Percentiles rank a stretch among this genome's conserved stretches.
Conservation (phyloP, 495 filamentous ascomycete species). For the Schizothecium vesticola region DNA sequence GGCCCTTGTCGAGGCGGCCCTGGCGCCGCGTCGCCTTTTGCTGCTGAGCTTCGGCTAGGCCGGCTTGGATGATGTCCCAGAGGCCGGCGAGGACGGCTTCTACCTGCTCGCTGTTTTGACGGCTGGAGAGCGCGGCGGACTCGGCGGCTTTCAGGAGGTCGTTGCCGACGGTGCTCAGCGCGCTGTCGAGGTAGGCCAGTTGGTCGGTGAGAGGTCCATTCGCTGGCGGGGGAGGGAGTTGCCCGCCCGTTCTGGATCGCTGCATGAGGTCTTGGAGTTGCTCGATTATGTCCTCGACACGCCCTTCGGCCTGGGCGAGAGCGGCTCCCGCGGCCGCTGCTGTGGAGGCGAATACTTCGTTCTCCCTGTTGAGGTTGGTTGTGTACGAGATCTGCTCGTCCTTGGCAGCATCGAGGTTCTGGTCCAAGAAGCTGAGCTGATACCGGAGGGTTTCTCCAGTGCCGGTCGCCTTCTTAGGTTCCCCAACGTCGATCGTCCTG, state of each 20-base stretch:
- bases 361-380: constrained; percentile 8
- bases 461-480: constrained; percentile 32
- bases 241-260: constrained; percentile 20
- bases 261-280: constrained; percentile 31
- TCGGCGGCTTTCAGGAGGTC: constrained; percentile 31
- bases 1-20: constrained; percentile 38
- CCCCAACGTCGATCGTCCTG: constrained; percentile 30
- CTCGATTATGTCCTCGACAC: constrained; percentile 27
- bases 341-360: constrained; percentile 12
- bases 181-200: constrained; percentile 37
- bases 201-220: constrained; percentile 32
- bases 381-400: constrained; percentile 22
- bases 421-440: constrained; percentile 41
- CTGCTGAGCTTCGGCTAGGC: constrained; percentile 53
- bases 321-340: constrained; percentile 13
- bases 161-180: constrained; percentile 26
- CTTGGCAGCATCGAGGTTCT: constrained; percentile 26
- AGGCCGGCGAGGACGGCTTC: constrained; percentile 60
- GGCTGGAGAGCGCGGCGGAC: constrained; percentile 21
- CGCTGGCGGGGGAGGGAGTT: constrained; percentile 23
- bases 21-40: constrained; percentile 47
- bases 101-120: constrained; percentile 47
- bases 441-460: constrained; percentile 39
- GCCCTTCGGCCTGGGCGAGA: constrained; percentile 23
- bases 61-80: constrained; percentile 66